Evolutionary conservation across 306 rosid species (phyloP), one percentile per base, ranked within the genome.

Genomic region (Heteromeles arbutifolia): DNA sequence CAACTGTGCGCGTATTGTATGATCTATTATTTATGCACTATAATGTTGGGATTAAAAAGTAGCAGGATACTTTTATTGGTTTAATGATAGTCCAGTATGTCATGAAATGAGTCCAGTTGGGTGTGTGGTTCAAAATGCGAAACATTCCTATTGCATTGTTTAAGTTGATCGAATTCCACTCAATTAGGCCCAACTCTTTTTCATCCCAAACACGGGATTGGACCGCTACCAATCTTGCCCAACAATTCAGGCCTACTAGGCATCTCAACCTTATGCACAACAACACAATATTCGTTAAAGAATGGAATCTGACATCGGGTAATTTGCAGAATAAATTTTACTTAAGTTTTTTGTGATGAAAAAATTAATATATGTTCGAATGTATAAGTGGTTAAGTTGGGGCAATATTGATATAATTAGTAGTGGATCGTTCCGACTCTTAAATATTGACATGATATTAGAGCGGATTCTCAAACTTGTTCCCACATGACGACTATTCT

Each of bases 291-390:
- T 48, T 5, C 2, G 53, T 48, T 48, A 48, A 48, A 15, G 18
- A 48, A 15, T 17, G 19, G 6, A 15, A 48, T 48, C 21, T 14
- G 21, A 48, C 52, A 4, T 45, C 53, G 7, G 19, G 19, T 45
- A 45, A 45, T 14, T 4, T 45, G 18, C 17, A 14, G 53, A 45
- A 45, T 45, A 45, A 45, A 4, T 45, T 48, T 8, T 18, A 48
- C 8, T 15, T 4, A 15, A 6, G 18, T 48, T 0, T 48, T 4
- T 15, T 48, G 8, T 48, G 8, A 48, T 48, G 9, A 6, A 48
- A 48, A 14, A 48, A 15, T 15, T 6, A 48, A 15, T 6, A 15
- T 0, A 14, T 15, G 0, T 15, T 2, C 8, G 0, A 17, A 1
- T 48, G 2, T 48, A 18, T 15, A 48, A 15, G 0, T 15, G 8